Conservation (phyloP, 345 rosid genomes). For the Citrus maxima region DNA sequence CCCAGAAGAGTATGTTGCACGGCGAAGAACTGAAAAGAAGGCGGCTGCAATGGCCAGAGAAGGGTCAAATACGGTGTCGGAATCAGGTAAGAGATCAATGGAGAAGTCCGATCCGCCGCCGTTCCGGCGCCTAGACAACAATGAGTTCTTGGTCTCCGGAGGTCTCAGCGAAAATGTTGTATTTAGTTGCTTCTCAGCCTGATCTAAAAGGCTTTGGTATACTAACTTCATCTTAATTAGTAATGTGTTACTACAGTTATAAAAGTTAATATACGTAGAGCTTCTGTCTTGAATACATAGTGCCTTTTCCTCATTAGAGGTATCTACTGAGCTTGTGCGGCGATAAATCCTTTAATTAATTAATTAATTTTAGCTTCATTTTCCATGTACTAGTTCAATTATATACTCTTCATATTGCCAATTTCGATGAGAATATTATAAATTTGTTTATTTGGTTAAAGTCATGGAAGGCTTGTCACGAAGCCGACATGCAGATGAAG, state of each 20-base stretch:
- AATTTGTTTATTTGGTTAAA: no score
- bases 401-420: no score
- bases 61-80: conserved; percentile 5
- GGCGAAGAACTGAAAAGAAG: conserved; percentile 52
- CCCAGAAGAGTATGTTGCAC: conserved; percentile 60
- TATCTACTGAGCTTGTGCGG: no score
- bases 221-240: not conserved
- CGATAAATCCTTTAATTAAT: no score
- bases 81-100: conserved; percentile 4
- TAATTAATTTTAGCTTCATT: no score
- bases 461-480: no score
- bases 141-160: conserved; percentile 3
- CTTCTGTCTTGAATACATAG: not conserved
- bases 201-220: not conserved
- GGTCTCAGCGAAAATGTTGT: conserved; percentile 23
- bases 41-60: conserved; percentile 31
- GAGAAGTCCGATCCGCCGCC: conserved; percentile 8
- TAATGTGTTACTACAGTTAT: not conserved
- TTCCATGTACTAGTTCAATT: no score
- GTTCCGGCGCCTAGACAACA: not conserved
- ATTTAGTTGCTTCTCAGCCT: conserved; percentile 35
- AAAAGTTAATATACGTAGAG: not conserved
- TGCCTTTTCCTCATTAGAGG: no score
- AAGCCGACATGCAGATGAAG: no score
- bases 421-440: no score